Conservation (phyloP, 768 basidiomycete genomes). For the Termitomyces sp. region DNA sequence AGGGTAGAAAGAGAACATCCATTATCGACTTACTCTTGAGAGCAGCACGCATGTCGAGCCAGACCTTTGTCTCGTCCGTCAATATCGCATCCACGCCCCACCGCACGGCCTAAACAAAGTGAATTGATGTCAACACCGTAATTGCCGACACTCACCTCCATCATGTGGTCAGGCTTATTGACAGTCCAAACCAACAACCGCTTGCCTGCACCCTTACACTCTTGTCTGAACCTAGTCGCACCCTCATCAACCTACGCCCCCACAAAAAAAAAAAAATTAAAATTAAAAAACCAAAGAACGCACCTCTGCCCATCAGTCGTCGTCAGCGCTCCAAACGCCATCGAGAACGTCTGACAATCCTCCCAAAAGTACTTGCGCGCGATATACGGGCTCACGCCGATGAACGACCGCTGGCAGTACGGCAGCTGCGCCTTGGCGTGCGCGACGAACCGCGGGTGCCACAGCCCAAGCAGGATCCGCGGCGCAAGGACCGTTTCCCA, state of each 20-base stretch:
- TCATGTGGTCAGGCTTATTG: conserved; percentile 85
- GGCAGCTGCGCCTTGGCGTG: conserved; percentile 75
- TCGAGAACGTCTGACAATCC: conserved; percentile 81
- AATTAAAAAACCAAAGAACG: conserved; percentile 25
- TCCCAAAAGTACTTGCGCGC: conserved; percentile 90
- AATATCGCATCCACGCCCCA: conserved; percentile 80
- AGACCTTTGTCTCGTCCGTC: conserved; percentile 68
- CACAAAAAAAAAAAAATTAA: too few relatives aligned
- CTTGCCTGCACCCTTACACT: conserved; percentile 80
- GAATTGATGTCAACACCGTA: neutral
- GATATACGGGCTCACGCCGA: conserved; percentile 66
- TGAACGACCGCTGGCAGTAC: conserved; percentile 82
- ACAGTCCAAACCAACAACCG: conserved; percentile 95
- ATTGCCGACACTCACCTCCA: conserved; percentile 56
- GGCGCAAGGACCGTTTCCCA: conserved; percentile 81
- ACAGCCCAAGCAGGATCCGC: conserved; percentile 76
- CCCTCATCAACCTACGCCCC: neutral
- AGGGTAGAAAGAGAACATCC: neutral
- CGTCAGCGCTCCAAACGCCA: conserved; percentile 70
- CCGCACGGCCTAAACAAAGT: conserved; percentile 59
- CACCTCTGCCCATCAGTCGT: conserved; percentile 71
- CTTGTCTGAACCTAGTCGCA: conserved; percentile 71
- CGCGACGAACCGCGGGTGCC: conserved; percentile 88
- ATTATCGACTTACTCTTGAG: conserved; percentile 55
- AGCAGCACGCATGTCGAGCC: conserved; percentile 59